Base-by-base conservation (phyloP, 164 flowering plant species). In the Warburgia ugandensis region DNA sequence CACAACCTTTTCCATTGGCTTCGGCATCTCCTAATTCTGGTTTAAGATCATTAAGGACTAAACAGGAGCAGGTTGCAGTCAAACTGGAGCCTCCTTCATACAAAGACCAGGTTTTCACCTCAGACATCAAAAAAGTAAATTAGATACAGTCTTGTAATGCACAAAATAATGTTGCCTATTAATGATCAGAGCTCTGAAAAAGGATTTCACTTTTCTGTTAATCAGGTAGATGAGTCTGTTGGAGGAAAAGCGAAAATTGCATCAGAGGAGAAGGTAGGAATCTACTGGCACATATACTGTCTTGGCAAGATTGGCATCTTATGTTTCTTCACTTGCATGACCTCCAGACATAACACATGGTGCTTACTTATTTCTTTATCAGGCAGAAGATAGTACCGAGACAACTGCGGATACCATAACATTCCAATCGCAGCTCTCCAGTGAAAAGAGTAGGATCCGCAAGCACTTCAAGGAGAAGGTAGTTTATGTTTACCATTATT, bases 381-480 rank as follows among this genome's bases (percentile, higher is more conserved):
- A 66, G 65, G 40, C 30, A 33, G 23, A 47, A 33, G 63, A 21
- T 19, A 30, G 29, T 31, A 59, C 21, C 25, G 61, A 50, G 48
- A 39, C 49, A 21, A 29, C 31, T 20, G 56, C 53, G 42, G 59
- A 49, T 19, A 56, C 57, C 39, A 32, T 56, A 12, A 28, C 55
- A 30, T 30, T 54, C 50, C 33, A 22, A 20, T 50, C 57, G 31
- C 52, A 33, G 6, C 21, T 44, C 23, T 27, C n/a, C n/a, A n/a
- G n/a, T n/a, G n/a, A n/a, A n/a, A n/a, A 31, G 44, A 53, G 56
- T 53, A 51, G 58, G 27, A 20, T 54, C 17, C 60, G 52, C 12
- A 62, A 55, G 53, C 63, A 62, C 29, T 46, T 64, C 3, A 32
- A 57, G 9, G 52, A 65, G 47, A 75, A 77, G 71, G 83, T 83